Evolutionary conservation across 2,329 filamentous ascomycete species (phyloP), one percentile per base, ranked within the genome.

Genomic region (Colletotrichum spaethianum): DNA sequence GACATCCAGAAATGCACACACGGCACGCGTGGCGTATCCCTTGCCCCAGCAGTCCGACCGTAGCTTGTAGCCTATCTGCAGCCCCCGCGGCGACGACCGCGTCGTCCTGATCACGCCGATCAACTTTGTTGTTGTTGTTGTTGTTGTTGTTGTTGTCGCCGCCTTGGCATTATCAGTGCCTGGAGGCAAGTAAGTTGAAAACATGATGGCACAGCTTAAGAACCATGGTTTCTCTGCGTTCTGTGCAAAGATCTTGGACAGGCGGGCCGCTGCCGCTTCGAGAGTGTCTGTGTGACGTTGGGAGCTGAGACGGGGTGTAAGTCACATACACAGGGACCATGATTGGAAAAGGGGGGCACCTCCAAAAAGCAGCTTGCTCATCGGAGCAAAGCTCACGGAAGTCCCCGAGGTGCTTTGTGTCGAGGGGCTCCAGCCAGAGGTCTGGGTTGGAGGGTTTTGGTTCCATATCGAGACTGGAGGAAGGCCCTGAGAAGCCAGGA

Each of bases 61-160:
- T 11, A 65, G 33, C 61, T 69, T 69, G 42, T 65, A 69, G 20
- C 67, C 67, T 1, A 69, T n/a, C 3, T 42, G 59, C 26, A 69
- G 7, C 0, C 61, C 67, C 52, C 42, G 65, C 0, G 20, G 23
- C 1, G 67, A 52, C 2, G 42, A 23, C 52, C 52, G 42, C 2
- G 61, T 65, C 0, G 61, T 69, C 26, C 11, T 69, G 36, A 69
- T 31, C 9, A 31, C 31, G 16, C 67, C 67, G 11, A 69, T 52
- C 67, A 69, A 59, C 16, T 59, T 69, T 8, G 52, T 3, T 33
- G 26, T 40, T 9, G 16, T 52, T 16, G 14, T n/a, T n/a, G n/a
- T n/a, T n/a, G n/a, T n/a, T n/a, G n/a, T 69, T 8, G 52, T 3
- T 33, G 26, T 40, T 9, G 16, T 52, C 26, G 14, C 50, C 12